Evolutionary conservation across 2,329 filamentous ascomycete genomes (phyloP), one percentile per base, ranked within the genome.

Genomic region (Alternaria incomplexa): DNA sequence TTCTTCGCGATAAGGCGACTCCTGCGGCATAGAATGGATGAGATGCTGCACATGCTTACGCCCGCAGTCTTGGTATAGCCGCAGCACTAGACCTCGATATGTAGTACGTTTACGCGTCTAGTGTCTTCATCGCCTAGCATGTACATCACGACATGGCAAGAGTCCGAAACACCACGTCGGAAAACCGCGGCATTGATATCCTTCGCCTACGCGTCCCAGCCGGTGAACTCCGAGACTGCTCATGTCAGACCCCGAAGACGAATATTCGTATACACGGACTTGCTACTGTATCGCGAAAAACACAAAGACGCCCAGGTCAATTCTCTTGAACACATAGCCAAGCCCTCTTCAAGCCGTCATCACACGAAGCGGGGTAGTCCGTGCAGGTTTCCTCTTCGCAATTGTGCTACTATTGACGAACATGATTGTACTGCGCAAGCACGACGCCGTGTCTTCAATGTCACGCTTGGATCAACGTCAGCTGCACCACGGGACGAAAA

Each of bases 91-190:
- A 25, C 57, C 50, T 63, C 46, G 48, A 65, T 62, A 46, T 50
- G 64, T 70, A 61, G 53, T 43, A 59, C 59, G 54, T 43, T 47
- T 17, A 55, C 59, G 55, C 58, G 53, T 30, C 43, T 53, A 63
- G 56, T 52, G 36, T 43, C 59, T 40, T 47, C n/a, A 61, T 63
- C 43, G 65, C 62, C 63, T 66, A 66, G 64, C 61, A 48, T 30
- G 63, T 62, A 62, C 59, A 58, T 55, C 58, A 62, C 53, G 47
- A 62, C 56, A 59, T 53, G 45, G 56, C 28, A 57, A 46, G 56
- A 55, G 53, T 56, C 60, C 52, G 45, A 65, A 56, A 48, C 43
- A 63, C 53, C 51, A 55, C 30, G 60, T 43, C 58, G 40, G 54
- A 45, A 36, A 23, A 28, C 23, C 32, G 6, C 10, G 28, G 55